Evolutionary conservation across 2,329 filamentous ascomycete genomes (phyloP).

Genomic region (Ceratocystis colombiana): DNA sequence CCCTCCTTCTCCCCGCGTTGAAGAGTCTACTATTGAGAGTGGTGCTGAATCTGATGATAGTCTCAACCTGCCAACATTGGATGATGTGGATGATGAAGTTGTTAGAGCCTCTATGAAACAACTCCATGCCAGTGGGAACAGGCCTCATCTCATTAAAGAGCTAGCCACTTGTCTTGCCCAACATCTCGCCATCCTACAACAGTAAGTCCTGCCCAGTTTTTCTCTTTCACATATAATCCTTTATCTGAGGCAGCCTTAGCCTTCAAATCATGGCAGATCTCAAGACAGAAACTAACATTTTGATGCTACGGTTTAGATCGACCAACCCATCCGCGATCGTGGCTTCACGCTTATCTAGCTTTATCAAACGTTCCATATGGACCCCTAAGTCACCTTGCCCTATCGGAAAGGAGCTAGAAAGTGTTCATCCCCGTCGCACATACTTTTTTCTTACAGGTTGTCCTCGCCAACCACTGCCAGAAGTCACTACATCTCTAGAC

Average conservation of each 20-base stretch:
- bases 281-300: not conserved
- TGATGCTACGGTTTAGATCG: constrained; percentile 50
- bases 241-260: not conserved
- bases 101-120: constrained; percentile 83
- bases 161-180: constrained; percentile 69
- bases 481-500: not conserved
- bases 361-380: constrained; percentile 79
- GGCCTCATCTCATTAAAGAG: constrained; percentile 90
- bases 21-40: constrained; percentile 56
- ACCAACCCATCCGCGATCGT: constrained; percentile 93
- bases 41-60: constrained; percentile 92
- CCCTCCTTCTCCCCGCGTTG: constrained; percentile 35
- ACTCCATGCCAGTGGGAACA: constrained; percentile 79
- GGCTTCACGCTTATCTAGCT: constrained; percentile 79
- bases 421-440: constrained; percentile 83
- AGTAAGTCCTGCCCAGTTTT: constrained; percentile 51
- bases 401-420: constrained; percentile 82
- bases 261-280: constrained; percentile 13
- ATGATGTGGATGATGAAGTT: constrained; percentile 87
- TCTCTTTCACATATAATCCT: not conserved
- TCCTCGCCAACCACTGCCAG: constrained; percentile 70
- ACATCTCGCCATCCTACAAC: constrained; percentile 73
- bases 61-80: constrained; percentile 60
- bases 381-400: constrained; percentile 70
- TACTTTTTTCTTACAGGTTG: constrained; percentile 95